phyloP scores from a whole-genome alignment of 2,329 filamentous ascomycete genomes.

The Aureobasidium sp. region DNA sequence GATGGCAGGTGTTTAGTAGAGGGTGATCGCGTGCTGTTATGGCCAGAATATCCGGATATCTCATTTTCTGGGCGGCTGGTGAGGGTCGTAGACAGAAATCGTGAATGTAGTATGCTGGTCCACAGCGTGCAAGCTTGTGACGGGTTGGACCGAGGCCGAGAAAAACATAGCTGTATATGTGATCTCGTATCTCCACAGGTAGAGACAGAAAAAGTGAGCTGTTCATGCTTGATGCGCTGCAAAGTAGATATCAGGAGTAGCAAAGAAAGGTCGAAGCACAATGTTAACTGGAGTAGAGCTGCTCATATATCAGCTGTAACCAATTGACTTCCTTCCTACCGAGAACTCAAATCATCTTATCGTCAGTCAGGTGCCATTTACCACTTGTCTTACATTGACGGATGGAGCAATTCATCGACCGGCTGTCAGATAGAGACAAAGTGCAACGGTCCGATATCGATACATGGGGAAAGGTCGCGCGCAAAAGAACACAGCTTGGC shows the following conservation, averaged over 20 bases:
- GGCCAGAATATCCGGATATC: background rate
- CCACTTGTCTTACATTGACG: constrained; percentile 7
- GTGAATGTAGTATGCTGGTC: background rate
- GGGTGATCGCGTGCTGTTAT: constrained; percentile 1
- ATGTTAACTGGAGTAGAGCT: background rate
- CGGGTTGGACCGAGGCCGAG: background rate
- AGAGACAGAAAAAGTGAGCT: background rate
- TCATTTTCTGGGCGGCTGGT: background rate
- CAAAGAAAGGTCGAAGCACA: background rate
- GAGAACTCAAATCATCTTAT: constrained; percentile 1
- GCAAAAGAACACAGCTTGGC: background rate
- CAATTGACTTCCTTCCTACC: background rate
- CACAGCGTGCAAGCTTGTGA: background rate
- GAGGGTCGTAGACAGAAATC: background rate
- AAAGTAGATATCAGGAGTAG: background rate
- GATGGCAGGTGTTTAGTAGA: background rate
- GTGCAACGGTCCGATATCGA: constrained; percentile 12
- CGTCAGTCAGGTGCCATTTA: background rate
- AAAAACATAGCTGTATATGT: background rate
- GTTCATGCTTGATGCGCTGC: background rate
- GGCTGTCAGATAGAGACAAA: background rate
- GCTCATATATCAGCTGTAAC: background rate
- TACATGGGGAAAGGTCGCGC: background rate
- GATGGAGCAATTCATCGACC: constrained; percentile 3
- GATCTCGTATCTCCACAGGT: background rate